Conservation (phyloP, 768 basidiomycete species). For the Kwoniella bestiolae region DNA sequence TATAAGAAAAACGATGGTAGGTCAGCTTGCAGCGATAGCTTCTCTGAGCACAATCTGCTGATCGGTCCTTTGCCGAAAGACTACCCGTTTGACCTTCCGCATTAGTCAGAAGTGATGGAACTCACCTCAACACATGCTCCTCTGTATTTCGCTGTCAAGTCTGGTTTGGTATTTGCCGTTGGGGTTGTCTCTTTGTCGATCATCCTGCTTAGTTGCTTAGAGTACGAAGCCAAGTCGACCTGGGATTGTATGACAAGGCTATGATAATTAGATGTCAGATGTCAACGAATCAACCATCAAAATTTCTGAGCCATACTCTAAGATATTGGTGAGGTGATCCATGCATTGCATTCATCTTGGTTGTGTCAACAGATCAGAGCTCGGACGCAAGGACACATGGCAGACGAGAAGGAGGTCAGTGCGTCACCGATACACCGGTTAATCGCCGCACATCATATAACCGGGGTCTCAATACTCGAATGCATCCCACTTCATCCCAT, state of each 20-base stretch:
- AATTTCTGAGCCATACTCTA: too few species aligned
- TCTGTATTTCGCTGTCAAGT: conserved; percentile 65
- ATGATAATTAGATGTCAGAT: too few species aligned
- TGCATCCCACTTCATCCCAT: background rate
- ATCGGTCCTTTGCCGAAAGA: too few species aligned
- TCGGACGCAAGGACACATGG: background rate
- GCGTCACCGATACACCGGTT: background rate
- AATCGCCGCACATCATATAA: background rate
- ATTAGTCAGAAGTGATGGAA: background rate
- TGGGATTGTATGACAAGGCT: too few species aligned
- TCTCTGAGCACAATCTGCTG: too few species aligned
- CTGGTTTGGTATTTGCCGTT: conserved; percentile 29
- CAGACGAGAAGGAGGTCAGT: background rate
- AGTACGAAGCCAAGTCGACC: too few species aligned
- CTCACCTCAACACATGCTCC: conserved; percentile 87
- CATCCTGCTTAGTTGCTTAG: too few species aligned
- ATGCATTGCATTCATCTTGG: background rate
- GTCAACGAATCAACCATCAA: too few species aligned
- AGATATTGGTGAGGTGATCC: background rate
- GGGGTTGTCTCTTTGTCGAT: conserved; percentile 50
- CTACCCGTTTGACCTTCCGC: conserved; percentile 52
- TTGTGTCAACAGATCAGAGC: background rate
- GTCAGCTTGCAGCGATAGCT: too few species aligned
- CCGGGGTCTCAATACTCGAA: background rate
- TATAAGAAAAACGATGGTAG: too few species aligned